phyloP scores from a whole-genome alignment of 768 basidiomycete species.

The Lentinus brumalis region DNA sequence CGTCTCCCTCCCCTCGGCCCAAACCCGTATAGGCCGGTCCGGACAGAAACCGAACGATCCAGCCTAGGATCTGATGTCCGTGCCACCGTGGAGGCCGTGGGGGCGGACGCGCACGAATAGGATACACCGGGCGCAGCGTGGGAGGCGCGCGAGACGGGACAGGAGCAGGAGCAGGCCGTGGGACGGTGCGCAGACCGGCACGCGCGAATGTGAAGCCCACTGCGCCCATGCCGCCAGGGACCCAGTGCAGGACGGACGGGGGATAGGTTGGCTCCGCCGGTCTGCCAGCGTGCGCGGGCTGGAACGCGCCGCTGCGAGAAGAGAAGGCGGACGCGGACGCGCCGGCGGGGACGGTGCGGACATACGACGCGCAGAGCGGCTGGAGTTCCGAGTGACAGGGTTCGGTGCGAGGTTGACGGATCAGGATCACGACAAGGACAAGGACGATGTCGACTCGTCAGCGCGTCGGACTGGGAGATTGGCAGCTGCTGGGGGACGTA shows the following conservation, averaged over 20 bases:
- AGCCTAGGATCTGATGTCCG: constrained; percentile 9
- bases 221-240: background rate
- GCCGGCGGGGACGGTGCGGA: background rate
- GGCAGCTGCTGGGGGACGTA: background rate
- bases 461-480: constrained; percentile 11
- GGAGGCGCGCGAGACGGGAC: background rate
- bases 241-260: constrained; percentile 5
- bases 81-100: constrained; percentile 4
- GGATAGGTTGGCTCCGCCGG: background rate
- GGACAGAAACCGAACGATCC: background rate
- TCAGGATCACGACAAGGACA: background rate
- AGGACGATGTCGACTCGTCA: background rate
- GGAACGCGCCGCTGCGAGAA: background rate
- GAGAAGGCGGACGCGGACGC: background rate
- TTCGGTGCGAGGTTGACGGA: no score
- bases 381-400: background rate
- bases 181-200: constrained; percentile 7
- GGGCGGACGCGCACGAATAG: no score
- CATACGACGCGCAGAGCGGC: constrained; percentile 8
- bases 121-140: background rate
- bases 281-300: background rate
- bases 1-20: background rate
- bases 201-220: background rate
- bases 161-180: constrained; percentile 1
- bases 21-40: background rate